Base-by-base conservation (phyloP, 164 flowering plant species). In the Taxillus chinensis region DNA sequence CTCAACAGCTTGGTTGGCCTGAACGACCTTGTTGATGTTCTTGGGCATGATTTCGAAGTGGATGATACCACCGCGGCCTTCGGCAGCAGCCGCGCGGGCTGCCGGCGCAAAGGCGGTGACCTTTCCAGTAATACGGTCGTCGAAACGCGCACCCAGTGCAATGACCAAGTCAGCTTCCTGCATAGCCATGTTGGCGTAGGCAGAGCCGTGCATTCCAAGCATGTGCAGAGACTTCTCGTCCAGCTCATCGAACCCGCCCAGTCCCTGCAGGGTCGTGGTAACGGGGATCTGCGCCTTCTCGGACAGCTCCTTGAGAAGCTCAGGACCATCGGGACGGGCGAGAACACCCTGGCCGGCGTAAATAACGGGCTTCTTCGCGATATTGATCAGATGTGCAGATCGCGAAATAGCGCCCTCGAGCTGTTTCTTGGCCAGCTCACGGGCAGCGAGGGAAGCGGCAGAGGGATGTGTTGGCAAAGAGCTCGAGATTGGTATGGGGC, bases 161-260 rank as follows among this genome's bases (percentile, higher is more conserved):
- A 86, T 86, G 64, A 86, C 70, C 64, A 84, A 58, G 68, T 86
- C 89, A 8, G 77, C 41, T 51, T 73, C 65, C 57, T 86, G 81
- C 52, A 86, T 82, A 11, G 89, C 81, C 64, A 84, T 84, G 67
- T 86, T 84, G 0, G 92, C 92, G 70, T 77, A 81, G 3, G 82
- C 84, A 52, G 89, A 82, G 6, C 92, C 92, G 63, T 82, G 87
- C 89, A 86, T 86, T 17, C 92, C 92, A n/a, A 84, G 82, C 84
- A 84, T 86, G 7, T 70, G 76, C 7, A 84, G 74, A 0, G 87
- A 81, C 16, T 77, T 70, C 2, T 78, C 87, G 61, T 74, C 81
- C 0, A 70, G 5, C n/a, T 62, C 42, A 0, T 89, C 77, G 53
- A 53, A 84, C 0, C 78, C 61, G 0, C 87, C 89, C 10, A 86